Conservation (phyloP, 148 eudicot genomes). For the Talinum fruticosum region DNA sequence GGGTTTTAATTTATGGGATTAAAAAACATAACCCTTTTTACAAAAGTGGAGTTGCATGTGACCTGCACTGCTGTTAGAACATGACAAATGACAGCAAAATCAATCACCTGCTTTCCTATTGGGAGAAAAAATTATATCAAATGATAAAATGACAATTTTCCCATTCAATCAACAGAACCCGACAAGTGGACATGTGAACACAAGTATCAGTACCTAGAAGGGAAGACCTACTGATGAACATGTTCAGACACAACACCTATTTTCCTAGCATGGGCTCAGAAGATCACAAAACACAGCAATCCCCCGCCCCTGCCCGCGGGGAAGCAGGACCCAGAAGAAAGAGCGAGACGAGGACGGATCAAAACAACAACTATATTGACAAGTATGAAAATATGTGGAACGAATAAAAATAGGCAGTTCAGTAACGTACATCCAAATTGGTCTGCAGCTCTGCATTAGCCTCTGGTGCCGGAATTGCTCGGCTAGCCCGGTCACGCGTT, state of each 20-base stretch:
- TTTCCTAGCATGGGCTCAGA: neutral
- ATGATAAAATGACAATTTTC: too few relatives aligned
- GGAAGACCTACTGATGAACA: too few relatives aligned
- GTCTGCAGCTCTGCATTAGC: conserved; percentile 88
- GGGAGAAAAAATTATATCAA: too few relatives aligned
- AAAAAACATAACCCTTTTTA: too few relatives aligned
- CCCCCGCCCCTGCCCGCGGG: neutral
- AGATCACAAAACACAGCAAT: neutral
- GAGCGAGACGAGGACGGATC: neutral
- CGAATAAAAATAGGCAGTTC: neutral
- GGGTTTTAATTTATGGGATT: too few relatives aligned
- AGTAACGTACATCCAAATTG: conserved; percentile 67
- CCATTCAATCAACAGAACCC: too few relatives aligned
- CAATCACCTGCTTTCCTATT: too few relatives aligned
- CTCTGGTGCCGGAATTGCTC: conserved; percentile 85
- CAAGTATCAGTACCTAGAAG: too few relatives aligned
- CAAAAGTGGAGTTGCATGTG: too few relatives aligned
- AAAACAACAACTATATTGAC: neutral
- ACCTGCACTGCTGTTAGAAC: too few relatives aligned
- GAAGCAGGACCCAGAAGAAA: neutral
- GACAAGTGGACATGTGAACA: too few relatives aligned
- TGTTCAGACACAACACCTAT: neutral
- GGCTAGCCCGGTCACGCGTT: conserved; percentile 49
- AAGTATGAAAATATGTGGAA: neutral
- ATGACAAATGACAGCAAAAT: too few relatives aligned